Percentiles rank a stretch among this genome's conserved stretches.
Evolutionary conservation across 2,329 filamentous ascomycete genomes (phyloP).

Genomic region (Trichoderma semiorbis): DNA sequence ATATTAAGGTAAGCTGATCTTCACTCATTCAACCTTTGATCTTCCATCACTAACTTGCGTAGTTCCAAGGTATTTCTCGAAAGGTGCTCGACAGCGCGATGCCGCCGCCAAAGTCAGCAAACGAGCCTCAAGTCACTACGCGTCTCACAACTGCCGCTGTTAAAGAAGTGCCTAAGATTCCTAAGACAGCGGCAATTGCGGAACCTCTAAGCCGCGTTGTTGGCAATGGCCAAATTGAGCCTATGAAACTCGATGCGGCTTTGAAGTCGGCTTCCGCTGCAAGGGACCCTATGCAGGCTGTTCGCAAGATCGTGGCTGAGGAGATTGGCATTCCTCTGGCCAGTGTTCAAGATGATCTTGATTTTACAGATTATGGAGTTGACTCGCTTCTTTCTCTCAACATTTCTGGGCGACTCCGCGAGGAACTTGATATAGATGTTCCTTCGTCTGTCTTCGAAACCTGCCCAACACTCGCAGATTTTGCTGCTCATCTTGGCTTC

Average conservation of each 20-base stretch:
- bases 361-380: conserved; percentile 12
- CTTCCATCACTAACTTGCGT: background rate
- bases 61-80: conserved; percentile 12
- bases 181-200: background rate
- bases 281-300: background rate
- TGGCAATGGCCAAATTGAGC: background rate
- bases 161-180: background rate
- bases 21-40: background rate
- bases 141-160: background rate
- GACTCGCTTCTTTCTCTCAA: conserved; percentile 17
- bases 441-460: background rate
- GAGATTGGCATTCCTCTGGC: conserved; percentile 53
- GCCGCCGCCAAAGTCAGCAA: background rate
- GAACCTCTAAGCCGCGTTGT: background rate
- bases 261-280: conserved; percentile 5
- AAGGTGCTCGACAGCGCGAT: background rate
- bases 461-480: background rate
- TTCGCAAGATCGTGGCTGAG: conserved; percentile 50
- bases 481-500: background rate
- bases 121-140: background rate
- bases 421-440: conserved; percentile 17
- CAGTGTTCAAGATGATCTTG: conserved; percentile 45
- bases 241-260: conserved; percentile 7
- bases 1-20: conserved; percentile 41
- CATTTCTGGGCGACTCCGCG: conserved; percentile 17